phyloP scores from a whole-genome alignment of 495 filamentous ascomycete species.

The Xylaria acuta region DNA sequence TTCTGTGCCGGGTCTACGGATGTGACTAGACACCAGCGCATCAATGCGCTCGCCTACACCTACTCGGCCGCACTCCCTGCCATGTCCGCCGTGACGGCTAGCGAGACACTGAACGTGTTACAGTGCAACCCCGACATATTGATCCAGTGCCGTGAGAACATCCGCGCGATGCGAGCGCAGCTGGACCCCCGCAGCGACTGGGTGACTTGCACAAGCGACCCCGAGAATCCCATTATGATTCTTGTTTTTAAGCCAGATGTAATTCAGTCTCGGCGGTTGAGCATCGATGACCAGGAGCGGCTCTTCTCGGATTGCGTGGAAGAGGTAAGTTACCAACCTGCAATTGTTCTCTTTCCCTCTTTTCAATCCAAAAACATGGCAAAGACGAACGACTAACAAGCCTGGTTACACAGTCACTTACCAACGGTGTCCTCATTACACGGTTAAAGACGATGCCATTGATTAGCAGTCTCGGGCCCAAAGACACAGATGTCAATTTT shows the following conservation, averaged over 20 bases:
- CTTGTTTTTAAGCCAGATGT: slow-evolving; percentile 87
- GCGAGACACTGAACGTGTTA: slow-evolving; percentile 82
- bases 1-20: slow-evolving; percentile 92
- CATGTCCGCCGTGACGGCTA: slow-evolving; percentile 91
- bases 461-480: slow-evolving; percentile 56
- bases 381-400: neutral
- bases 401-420: slow-evolving; percentile 60
- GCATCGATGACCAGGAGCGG: slow-evolving; percentile 77
- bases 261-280: slow-evolving; percentile 69
- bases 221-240: slow-evolving; percentile 86
- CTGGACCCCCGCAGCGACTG: slow-evolving; percentile 93
- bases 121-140: slow-evolving; percentile 84
- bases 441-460: slow-evolving; percentile 79
- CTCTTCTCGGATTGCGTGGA: slow-evolving; percentile 90
- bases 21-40: slow-evolving; percentile 93
- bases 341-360: neutral
- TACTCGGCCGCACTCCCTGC: slow-evolving; percentile 95
- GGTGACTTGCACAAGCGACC: slow-evolving; percentile 78
- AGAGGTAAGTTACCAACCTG: slow-evolving; percentile 67
- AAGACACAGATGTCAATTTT: slow-evolving; percentile 69
- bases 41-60: slow-evolving; percentile 87
- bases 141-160: slow-evolving; percentile 77
- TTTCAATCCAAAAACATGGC: neutral
- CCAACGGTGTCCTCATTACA: slow-evolving; percentile 87
- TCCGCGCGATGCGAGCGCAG: slow-evolving; percentile 80